Evolutionary conservation across 306 rosid species (phyloP), one percentile per base, ranked within the genome.

Genomic region (Bauhinia variegata): DNA sequence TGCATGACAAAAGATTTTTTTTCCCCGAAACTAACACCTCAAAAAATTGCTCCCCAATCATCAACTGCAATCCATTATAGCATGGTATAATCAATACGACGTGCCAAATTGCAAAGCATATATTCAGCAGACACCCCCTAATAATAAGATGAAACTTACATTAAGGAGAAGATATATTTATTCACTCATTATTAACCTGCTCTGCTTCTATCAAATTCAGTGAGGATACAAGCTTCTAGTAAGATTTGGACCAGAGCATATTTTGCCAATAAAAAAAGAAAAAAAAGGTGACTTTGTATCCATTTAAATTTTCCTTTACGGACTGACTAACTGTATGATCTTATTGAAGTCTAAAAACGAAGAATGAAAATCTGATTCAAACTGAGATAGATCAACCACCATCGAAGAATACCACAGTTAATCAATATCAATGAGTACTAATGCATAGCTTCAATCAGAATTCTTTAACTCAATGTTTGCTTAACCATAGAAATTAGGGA

Each of bases 1-100:
- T 23, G 16, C 8, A 48, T 4, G 6, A 8, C 46, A 41, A 16
- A n/a, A 43, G n/a, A 55, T 36, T 46, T 12, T 7, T n/a, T 15
- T 56, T n/a, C n/a, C n/a, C n/a, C n/a, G 60, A 55, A 28, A 42
- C 31, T 49, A 63, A 30, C 65, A 18, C 42, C 30, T 12, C n/a
- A n/a, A 14, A 9, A 75, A 62, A 75, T 13, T 31, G 15, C 19
- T 18, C 11, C 8, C 32, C 10, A 51, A 18, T 16, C 4, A 2
- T 18, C 56, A 50, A 17, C 7, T 18, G 28, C 54, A 50, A 17
- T 8, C 12, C 54, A 50, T 18, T 17, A 12, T 65, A 23, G 11
- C 41, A 56, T 42, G 39, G 1, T 23, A 1, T 23, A 23, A 23
- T 23, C 2, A 23, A 2, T 23, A 23, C 2, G 1, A 23, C 2